Percentiles rank a stretch among this genome's conserved stretches.
These are phyloP conservation scores for Selenicereus undatus DNA, from an alignment of 148 eudicot species.

Conservation along the genomic window DNA sequence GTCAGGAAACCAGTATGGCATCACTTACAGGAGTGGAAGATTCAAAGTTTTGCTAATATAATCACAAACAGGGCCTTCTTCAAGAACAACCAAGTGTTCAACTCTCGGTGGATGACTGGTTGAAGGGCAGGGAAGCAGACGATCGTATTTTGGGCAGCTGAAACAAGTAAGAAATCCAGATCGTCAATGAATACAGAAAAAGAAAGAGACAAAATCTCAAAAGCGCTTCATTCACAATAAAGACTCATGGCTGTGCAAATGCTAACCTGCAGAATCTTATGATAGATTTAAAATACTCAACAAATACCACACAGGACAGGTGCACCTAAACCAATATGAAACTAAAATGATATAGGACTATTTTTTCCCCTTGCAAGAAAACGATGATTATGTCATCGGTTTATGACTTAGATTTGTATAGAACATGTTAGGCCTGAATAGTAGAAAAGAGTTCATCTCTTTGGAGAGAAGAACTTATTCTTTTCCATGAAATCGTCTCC, in stretches of 20 bases:
- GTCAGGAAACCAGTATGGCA: conserved; percentile 6
- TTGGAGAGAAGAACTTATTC: no score
- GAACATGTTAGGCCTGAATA: no score
- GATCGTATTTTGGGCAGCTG: conserved; percentile 59
- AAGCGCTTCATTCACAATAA: not conserved
- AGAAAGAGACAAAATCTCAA: not conserved
- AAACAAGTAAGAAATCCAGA: conserved; percentile 1
- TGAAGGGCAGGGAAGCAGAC: conserved; percentile 75
- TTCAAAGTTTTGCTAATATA: conserved; percentile 64
- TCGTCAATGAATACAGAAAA: conserved; percentile 7
- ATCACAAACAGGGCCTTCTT: conserved; percentile 73
- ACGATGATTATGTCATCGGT: no score
- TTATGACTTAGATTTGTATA: no score
- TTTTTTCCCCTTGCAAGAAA: not conserved
- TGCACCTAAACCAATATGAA: not conserved
- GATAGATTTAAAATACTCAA: not conserved
- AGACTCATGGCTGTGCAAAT: not conserved
- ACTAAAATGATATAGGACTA: no score
- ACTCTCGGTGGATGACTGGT: conserved; percentile 67
- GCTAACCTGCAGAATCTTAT: not conserved
- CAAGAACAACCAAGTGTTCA: conserved; percentile 80
- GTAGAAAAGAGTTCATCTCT: no score
- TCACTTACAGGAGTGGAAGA: conserved; percentile 77
- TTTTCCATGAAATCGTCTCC: no score
- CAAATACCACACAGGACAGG: not conserved